phyloP scores from a whole-genome alignment of 345 rosid genomes.

The Corchorus olitorius region DNA sequence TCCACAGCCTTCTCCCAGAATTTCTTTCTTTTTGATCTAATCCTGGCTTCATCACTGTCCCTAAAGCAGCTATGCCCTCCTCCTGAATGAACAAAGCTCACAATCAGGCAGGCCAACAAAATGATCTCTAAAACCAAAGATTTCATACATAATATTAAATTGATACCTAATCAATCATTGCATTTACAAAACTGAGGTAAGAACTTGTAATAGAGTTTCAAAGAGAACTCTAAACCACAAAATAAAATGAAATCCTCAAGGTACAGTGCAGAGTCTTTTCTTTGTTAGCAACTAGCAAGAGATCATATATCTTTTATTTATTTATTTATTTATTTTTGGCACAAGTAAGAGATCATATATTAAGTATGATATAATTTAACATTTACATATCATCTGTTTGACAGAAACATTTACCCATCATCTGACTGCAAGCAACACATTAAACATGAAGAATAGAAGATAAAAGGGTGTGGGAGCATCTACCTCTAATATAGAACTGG shows the following conservation, averaged over 20 bases:
- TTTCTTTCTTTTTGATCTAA: constrained; percentile 74
- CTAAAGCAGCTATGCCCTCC: constrained; percentile 97
- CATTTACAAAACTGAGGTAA: not conserved
- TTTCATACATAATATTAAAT: not conserved
- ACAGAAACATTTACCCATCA: no score
- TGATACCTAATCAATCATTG: not conserved
- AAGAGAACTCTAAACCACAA: no score
- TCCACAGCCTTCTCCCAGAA: constrained; percentile 98
- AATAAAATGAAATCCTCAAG: no score
- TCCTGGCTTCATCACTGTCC: constrained; percentile 90
- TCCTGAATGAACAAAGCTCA: constrained; percentile 45
- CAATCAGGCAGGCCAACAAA: constrained; percentile 2
- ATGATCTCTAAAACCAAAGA: not conserved
- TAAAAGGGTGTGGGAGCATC: not conserved
- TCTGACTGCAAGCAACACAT: no score
- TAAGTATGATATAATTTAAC: no score
- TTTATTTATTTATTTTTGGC: no score
- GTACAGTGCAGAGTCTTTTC: no score
- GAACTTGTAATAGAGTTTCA: no score
- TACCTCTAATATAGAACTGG: constrained; percentile 85
- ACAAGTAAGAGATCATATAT: no score
- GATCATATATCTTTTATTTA: no score
- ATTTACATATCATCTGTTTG: no score
- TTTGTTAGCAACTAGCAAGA: no score
- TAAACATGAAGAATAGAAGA: not conserved